phyloP scores from a whole-genome alignment of 768 basidiomycete species.

The Pleurotus salmoneostramineus region DNA sequence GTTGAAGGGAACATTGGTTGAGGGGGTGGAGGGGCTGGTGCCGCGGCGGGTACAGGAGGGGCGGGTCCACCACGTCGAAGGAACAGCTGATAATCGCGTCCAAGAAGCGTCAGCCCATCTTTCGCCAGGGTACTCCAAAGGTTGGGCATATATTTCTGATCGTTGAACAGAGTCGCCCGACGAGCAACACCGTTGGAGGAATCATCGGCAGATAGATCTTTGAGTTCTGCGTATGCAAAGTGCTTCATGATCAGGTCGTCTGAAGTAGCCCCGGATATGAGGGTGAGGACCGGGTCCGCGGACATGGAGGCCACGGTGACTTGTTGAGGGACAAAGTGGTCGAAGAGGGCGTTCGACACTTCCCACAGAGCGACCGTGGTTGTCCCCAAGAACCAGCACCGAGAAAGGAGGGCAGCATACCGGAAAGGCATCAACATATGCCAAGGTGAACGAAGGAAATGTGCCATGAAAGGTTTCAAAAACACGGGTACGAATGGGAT shows the following conservation, averaged over 20 bases:
- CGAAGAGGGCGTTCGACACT: slow-evolving; percentile 55
- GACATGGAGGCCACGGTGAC: slow-evolving; percentile 39
- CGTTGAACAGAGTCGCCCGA: slow-evolving; percentile 58
- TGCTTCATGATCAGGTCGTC: slow-evolving; percentile 48
- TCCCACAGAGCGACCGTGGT: slow-evolving; percentile 62
- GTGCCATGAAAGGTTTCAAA: slow-evolving; percentile 58
- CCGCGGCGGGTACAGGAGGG: slow-evolving; percentile 17
- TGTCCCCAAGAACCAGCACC: slow-evolving; percentile 47
- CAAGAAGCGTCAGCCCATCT: slow-evolving; percentile 57
- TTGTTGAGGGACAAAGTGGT: slow-evolving; percentile 54
- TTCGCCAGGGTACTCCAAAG: slow-evolving; percentile 62
- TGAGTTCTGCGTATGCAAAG: slow-evolving; percentile 66
- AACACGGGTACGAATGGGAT: slow-evolving; percentile 48
- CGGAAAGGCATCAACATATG: slow-evolving; percentile 45
- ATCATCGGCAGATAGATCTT: slow-evolving; percentile 41
- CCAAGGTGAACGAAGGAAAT: slow-evolving; percentile 58
- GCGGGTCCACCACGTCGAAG: slow-evolving; percentile 50
- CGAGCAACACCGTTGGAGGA: slow-evolving; percentile 35
- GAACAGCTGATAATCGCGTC: slow-evolving; percentile 65
- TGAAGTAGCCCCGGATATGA: slow-evolving; percentile 65
- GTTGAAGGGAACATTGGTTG: slow-evolving; percentile 24
- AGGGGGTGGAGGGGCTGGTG: slow-evolving; percentile 10
- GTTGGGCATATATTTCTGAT: slow-evolving; percentile 61
- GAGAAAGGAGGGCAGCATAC: slow-evolving; percentile 39
- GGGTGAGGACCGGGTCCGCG: slow-evolving; percentile 48